Base-by-base conservation (phyloP, 306 rosid genomes). In the Vicia faba region DNA sequence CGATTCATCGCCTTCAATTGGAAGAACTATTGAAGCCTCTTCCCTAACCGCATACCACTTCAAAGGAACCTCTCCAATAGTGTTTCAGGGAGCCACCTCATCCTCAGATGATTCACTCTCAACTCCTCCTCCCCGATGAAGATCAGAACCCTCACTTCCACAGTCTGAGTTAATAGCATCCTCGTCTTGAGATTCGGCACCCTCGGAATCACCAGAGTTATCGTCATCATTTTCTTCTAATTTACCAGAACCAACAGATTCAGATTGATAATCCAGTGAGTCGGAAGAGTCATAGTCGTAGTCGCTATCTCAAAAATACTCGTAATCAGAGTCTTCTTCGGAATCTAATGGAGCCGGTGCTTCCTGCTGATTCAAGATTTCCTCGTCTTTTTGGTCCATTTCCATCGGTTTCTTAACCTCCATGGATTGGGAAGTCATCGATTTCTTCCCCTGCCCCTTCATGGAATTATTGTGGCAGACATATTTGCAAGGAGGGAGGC, bases 31-130 rank as follows among this genome's bases (percentile, higher is more conserved):
- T n/a, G n/a, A n/a, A n/a, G n/a, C n/a, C n/a, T n/a, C n/a, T n/a
- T n/a, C n/a, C n/a, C n/a, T n/a, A n/a, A n/a, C n/a, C n/a, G 7
- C 35, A 29, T 29, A 29, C 35, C 35, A 29, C 35, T 29, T 29
- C 35, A 29, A 29, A 29, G 35, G 35, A 29, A 29, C 35, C 1
- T 29, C 35, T 29, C 35, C 35, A 29, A 29, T 29, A 0, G 35
- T 29, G 5, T 29, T 29, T 29, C 35, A 5, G 6, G 35, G 35
- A 29, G 35, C 35, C 35, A 93, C 98, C 96, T 93, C 98, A 46
- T 93, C 98, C 76, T 93, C 98, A 39, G 98, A 93, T 13, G 98
- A 93, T 81, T 89, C 98, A 79, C 97, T 93, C 83, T 89, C 81
- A 26, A 2, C 76, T 53, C 66, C 85, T 15, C 54, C 55, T 49